phyloP scores from a whole-genome alignment of 2,329 filamentous ascomycete species.

The Canariomyces notabilis region DNA sequence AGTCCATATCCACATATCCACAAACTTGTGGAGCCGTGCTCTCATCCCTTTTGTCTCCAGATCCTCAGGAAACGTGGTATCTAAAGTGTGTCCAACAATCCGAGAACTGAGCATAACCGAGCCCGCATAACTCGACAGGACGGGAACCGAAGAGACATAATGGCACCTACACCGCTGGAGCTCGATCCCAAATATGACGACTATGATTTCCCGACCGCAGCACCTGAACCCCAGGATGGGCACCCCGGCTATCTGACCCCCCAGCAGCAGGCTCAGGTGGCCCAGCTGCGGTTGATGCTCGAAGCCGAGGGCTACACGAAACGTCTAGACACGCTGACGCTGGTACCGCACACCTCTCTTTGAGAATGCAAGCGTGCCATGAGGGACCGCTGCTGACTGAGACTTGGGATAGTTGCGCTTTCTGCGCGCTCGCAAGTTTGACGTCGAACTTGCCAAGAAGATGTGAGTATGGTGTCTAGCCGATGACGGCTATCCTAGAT shows the following conservation, averaged over 20 bases:
- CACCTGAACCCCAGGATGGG: slow-evolving; percentile 64
- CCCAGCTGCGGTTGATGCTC: slow-evolving; percentile 77
- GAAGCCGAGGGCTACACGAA: slow-evolving; percentile 79
- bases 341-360: slow-evolving; percentile 51
- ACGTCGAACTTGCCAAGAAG: slow-evolving; percentile 73
- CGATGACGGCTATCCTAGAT: not conserved
- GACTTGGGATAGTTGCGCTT: slow-evolving; percentile 63
- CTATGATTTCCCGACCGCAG: slow-evolving; percentile 85
- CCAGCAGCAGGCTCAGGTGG: slow-evolving; percentile 83
- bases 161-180: slow-evolving; percentile 38
- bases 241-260: slow-evolving; percentile 84
- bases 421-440: slow-evolving; percentile 90
- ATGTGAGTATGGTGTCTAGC: slow-evolving; percentile 60
- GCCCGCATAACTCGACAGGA: not conserved
- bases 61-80: not conserved
- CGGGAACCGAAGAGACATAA: slow-evolving; percentile 5
- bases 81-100: not conserved
- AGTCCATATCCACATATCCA: too few species aligned
- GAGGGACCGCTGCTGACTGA: slow-evolving; percentile 8
- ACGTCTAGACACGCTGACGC: slow-evolving; percentile 83
- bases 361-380: not conserved
- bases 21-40: not conserved
- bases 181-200: slow-evolving; percentile 89
- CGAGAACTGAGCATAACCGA: not conserved
- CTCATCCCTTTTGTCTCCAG: not conserved